Evolutionary conservation across 768 basidiomycete species (phyloP).

Genomic region (Mycena rosella): DNA sequence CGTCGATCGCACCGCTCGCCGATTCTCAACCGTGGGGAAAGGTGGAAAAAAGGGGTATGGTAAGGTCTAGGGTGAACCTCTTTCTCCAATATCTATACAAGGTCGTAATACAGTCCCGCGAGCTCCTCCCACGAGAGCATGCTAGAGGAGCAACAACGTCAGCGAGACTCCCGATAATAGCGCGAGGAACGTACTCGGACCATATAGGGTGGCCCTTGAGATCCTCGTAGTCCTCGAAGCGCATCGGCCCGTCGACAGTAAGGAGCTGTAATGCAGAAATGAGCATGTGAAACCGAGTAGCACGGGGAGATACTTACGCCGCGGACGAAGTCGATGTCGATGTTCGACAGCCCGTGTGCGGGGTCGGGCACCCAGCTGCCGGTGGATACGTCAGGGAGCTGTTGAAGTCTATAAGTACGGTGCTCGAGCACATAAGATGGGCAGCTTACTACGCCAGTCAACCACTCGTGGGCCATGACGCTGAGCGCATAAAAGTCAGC

Average conservation of each 20-base stretch:
- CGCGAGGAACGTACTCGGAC: no score
- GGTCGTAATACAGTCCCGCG: no score
- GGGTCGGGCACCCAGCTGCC: neutral
- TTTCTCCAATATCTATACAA: no score
- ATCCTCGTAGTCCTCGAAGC: neutral
- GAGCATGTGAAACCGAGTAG: neutral
- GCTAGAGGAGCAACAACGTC: no score
- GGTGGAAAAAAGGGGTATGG: no score
- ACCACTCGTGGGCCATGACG: neutral
- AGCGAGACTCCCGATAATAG: no score
- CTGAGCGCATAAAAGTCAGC: constrained; percentile 8
- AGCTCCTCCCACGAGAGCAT: no score
- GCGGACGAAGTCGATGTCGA: neutral
- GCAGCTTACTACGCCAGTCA: neutral
- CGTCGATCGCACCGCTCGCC: neutral
- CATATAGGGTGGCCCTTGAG: neutral
- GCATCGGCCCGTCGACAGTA: neutral
- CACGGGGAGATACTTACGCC: neutral
- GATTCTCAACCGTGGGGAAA: neutral
- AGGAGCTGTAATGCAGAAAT: neutral
- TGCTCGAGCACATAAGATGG: neutral
- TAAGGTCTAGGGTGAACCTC: no score
- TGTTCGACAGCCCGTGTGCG: neutral
- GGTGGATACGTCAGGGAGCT: neutral
- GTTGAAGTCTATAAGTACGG: neutral